Conservation (phyloP, 495 filamentous ascomycete genomes). For the Neurospora sp. region DNA sequence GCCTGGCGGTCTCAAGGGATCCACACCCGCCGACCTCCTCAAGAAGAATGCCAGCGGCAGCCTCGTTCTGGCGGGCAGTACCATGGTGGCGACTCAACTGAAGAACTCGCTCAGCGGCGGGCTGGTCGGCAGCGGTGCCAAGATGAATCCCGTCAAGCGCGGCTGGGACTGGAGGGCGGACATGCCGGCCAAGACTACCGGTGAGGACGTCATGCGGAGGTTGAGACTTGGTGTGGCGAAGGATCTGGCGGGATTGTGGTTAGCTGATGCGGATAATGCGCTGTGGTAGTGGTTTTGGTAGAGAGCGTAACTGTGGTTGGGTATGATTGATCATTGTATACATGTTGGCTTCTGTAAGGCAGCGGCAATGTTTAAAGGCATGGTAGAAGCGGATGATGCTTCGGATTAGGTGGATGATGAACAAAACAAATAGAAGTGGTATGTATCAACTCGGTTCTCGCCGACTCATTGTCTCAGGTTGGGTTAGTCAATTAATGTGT, state of each 20-base stretch:
- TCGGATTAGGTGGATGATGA: neutral
- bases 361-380: neutral
- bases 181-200: slow-evolving; percentile 45
- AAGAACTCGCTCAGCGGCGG: slow-evolving; percentile 36
- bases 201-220: slow-evolving; percentile 57
- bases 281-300: slow-evolving; percentile 12
- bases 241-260: slow-evolving; percentile 56
- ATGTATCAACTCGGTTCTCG: neutral
- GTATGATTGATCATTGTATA: neutral
- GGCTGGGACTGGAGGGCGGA: slow-evolving; percentile 82
- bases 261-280: slow-evolving; percentile 41
- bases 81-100: slow-evolving; percentile 56
- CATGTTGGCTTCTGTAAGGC: neutral
- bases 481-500: neutral
- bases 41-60: slow-evolving; percentile 54
- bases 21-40: slow-evolving; percentile 52
- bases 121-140: slow-evolving; percentile 13
- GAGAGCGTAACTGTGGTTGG: neutral
- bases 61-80: slow-evolving; percentile 58
- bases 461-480: neutral
- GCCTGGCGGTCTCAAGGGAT: slow-evolving; percentile 32
- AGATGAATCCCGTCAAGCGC: slow-evolving; percentile 39
- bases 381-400: neutral
- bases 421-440: neutral
- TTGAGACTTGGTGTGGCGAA: slow-evolving; percentile 65